These are phyloP conservation scores for Corylus heterophylla DNA, from an alignment of 306 rosid genomes.

Conservation along the genomic window DNA sequence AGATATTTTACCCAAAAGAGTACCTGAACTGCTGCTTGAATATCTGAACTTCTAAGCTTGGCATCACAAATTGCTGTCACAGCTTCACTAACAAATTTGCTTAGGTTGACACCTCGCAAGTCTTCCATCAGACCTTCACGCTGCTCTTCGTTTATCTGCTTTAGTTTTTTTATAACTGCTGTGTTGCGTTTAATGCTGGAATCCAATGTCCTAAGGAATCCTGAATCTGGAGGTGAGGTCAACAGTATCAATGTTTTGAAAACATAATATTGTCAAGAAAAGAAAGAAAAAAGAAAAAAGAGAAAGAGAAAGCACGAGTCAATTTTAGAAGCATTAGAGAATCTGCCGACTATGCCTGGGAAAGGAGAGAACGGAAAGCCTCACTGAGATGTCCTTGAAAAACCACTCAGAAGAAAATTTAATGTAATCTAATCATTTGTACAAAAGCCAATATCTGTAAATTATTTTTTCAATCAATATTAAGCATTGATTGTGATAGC, in stretches of 20 bases:
- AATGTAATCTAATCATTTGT: background rate
- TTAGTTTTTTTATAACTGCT: conserved; percentile 91
- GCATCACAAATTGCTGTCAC: conserved; percentile 95
- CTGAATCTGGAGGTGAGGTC: conserved; percentile 58
- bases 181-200: conserved; percentile 97
- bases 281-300: background rate
- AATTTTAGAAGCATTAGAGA: background rate
- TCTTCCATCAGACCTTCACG: conserved; percentile 90
- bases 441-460: too few relatives aligned
- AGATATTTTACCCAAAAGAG: background rate
- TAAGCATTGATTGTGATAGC: background rate
- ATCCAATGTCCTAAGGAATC: conserved; percentile 87
- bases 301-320: background rate
- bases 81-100: conserved; percentile 99
- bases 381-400: background rate
- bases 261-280: background rate
- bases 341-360: background rate
- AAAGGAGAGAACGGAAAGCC: background rate
- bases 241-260: conserved; percentile 16
- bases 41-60: conserved; percentile 85
- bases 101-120: conserved; percentile 79
- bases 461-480: background rate
- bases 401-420: background rate
- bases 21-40: conserved; percentile 98
- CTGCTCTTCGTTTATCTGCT: conserved; percentile 96